Evolutionary conservation across 768 basidiomycete species (phyloP).

Genomic region (Holtermannia corniformis): DNA sequence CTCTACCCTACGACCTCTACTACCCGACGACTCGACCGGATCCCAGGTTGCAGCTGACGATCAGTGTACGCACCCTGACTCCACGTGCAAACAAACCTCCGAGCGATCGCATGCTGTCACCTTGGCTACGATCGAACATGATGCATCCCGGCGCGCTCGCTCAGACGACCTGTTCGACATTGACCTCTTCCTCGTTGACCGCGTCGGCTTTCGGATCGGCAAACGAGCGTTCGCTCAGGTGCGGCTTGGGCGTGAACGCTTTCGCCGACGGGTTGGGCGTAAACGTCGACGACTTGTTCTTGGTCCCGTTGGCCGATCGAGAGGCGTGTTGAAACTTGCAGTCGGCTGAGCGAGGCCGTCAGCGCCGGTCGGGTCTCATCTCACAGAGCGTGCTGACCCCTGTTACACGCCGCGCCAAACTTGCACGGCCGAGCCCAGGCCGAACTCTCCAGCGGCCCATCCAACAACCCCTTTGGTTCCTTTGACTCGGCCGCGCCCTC

Average conservation of each 20-base stretch:
- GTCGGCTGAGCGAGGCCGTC: conserved; percentile 44
- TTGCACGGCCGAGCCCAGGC: conserved; percentile 51
- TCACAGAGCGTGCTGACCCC: conserved; percentile 42
- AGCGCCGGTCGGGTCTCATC: neutral
- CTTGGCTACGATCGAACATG: too few relatives aligned
- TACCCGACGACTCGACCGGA: too few relatives aligned
- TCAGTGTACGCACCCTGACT: too few relatives aligned
- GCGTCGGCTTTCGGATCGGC: neutral
- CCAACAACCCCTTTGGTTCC: conserved; percentile 23
- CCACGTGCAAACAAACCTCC: too few relatives aligned
- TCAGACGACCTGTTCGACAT: neutral
- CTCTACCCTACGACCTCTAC: too few relatives aligned
- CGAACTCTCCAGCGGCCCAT: conserved; percentile 27
- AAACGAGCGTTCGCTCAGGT: neutral
- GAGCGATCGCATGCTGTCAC: too few relatives aligned
- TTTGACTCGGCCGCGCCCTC: conserved; percentile 1
- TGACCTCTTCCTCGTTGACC: neutral
- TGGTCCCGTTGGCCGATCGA: conserved; percentile 47
- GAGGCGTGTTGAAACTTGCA: conserved; percentile 91
- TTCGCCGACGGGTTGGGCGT: conserved; percentile 41
- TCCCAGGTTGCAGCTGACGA: too few relatives aligned
- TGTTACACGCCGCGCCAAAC: conserved; percentile 77
- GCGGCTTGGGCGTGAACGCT: conserved; percentile 12
- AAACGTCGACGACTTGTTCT: too few relatives aligned
- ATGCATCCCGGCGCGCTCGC: too few relatives aligned